Evolutionary conservation across 352 stramenopile genomes (phyloP).

Genomic region (Phytophthora pluvialis): DNA sequence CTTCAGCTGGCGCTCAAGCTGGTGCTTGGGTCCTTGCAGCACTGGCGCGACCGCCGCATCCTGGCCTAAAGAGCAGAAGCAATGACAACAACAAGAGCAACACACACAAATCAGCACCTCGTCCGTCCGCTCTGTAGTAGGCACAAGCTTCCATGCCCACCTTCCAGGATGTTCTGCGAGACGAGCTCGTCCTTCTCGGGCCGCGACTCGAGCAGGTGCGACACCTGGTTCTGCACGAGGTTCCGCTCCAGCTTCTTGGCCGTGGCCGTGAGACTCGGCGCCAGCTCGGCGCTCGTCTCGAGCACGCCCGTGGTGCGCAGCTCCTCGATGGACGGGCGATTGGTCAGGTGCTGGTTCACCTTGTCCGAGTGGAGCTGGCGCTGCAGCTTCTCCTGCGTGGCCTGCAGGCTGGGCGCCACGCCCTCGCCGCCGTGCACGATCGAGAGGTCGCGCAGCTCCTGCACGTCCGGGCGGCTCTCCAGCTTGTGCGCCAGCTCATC

Average conservation of each 20-base stretch:
- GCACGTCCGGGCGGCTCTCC: slow-evolving; percentile 71
- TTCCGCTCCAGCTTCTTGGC: slow-evolving; percentile 83
- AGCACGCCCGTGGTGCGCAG: slow-evolving; percentile 66
- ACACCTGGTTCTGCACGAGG: slow-evolving; percentile 83
- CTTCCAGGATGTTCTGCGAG: slow-evolving; percentile 73
- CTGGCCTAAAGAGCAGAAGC: slow-evolving; percentile 36
- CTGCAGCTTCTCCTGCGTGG: slow-evolving; percentile 79
- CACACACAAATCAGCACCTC: not conserved
- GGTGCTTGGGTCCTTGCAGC: slow-evolving; percentile 74
- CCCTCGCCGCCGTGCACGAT: slow-evolving; percentile 69
- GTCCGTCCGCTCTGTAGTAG: no score
- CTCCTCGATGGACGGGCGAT: slow-evolving; percentile 68
- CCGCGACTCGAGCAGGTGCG: slow-evolving; percentile 76
- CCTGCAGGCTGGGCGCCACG: slow-evolving; percentile 79
- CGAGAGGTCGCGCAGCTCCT: slow-evolving; percentile 74
- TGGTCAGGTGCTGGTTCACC: slow-evolving; percentile 74
- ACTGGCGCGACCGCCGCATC: slow-evolving; percentile 57
- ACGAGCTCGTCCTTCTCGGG: slow-evolving; percentile 84
- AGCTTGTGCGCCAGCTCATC: slow-evolving; percentile 75
- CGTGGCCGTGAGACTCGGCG: slow-evolving; percentile 68
- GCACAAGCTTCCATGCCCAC: slow-evolving; percentile 23
- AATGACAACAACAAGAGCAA: slow-evolving; percentile 8
- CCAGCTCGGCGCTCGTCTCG: slow-evolving; percentile 64
- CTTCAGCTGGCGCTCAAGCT: slow-evolving; percentile 78
- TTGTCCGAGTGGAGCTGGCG: slow-evolving; percentile 79